Conservation (phyloP, 2,329 filamentous ascomycete genomes). For the Colletotrichum melonis region DNA sequence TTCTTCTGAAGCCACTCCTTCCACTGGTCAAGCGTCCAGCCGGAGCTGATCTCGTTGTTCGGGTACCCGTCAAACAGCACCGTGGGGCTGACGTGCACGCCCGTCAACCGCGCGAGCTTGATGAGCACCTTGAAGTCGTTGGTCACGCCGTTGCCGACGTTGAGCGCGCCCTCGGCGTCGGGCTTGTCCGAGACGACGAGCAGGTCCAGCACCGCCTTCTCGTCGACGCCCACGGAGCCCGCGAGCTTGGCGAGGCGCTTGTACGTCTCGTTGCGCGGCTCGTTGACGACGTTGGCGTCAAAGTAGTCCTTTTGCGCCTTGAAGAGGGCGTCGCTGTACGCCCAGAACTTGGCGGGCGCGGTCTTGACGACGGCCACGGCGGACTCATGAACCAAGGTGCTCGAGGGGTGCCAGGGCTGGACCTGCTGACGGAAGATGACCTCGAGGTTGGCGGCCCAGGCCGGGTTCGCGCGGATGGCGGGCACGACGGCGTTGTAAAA, state of each 20-base stretch:
- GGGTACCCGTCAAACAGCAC: slow-evolving; percentile 90
- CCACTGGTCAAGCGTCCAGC: slow-evolving; percentile 86
- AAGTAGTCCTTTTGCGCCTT: slow-evolving; percentile 81
- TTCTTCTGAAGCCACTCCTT: slow-evolving; percentile 79
- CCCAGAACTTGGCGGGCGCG: slow-evolving; percentile 80
- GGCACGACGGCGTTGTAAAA: slow-evolving; percentile 76
- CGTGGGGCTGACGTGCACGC: slow-evolving; percentile 92
- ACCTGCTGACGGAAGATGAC: slow-evolving; percentile 92
- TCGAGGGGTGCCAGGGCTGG: slow-evolving; percentile 94
- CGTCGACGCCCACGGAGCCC: slow-evolving; percentile 73
- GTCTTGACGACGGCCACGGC: slow-evolving; percentile 82
- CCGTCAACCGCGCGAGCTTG: slow-evolving; percentile 81
- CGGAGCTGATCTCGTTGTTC: slow-evolving; percentile 80
- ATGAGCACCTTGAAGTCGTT: slow-evolving; percentile 86
- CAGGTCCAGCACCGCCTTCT: slow-evolving; percentile 74
- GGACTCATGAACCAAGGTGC: slow-evolving; percentile 84
- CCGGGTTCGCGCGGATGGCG: slow-evolving; percentile 70
- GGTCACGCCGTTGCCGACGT: slow-evolving; percentile 84
- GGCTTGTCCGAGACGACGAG: slow-evolving; percentile 77
- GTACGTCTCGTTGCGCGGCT: slow-evolving; percentile 88
- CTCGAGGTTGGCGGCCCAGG: slow-evolving; percentile 67
- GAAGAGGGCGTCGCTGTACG: slow-evolving; percentile 77
- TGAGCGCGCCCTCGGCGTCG: slow-evolving; percentile 74
- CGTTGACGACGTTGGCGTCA: slow-evolving; percentile 84
- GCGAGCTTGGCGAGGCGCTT: slow-evolving; percentile 81